Evolutionary conservation across 2,329 filamentous ascomycete genomes (phyloP).

Genomic region (Pseudonectria buxi): DNA sequence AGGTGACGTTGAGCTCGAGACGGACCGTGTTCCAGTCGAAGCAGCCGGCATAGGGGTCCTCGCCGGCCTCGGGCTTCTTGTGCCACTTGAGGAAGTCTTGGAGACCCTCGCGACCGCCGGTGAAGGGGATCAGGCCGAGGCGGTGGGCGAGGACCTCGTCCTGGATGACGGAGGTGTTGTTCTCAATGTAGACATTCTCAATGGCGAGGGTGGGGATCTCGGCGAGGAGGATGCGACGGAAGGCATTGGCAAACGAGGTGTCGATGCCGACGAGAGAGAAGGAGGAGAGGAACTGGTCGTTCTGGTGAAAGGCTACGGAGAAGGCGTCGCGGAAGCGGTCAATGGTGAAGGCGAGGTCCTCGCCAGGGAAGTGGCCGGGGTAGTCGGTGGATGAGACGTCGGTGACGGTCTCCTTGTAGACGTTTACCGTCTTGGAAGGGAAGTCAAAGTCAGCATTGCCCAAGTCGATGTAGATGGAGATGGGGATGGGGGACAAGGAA

Average conservation of each 20-base stretch:
- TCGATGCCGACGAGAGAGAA: constrained; percentile 93
- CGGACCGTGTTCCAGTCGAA: constrained; percentile 84
- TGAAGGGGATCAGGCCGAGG: constrained; percentile 84
- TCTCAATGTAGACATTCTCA: constrained; percentile 85
- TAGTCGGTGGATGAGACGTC: constrained; percentile 87
- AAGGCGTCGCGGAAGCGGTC: constrained; percentile 65
- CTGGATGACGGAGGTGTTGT: constrained; percentile 97
- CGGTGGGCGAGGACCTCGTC: constrained; percentile 92
- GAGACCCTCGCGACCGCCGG: constrained; percentile 69
- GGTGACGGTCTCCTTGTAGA: constrained; percentile 85
- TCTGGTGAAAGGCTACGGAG: constrained; percentile 75
- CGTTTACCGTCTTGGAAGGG: constrained; percentile 62
- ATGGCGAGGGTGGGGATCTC: constrained; percentile 94
- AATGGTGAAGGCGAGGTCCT: constrained; percentile 75
- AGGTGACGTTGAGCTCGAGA: constrained; percentile 69
- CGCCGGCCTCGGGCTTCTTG: constrained; percentile 59
- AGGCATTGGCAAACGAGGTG: constrained; percentile 90
- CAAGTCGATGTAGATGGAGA: not conserved
- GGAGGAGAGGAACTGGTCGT: constrained; percentile 66
- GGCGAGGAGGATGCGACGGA: constrained; percentile 89
- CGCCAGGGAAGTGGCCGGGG: constrained; percentile 82
- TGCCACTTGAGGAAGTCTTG: constrained; percentile 75
- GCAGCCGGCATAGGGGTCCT: constrained; percentile 52
- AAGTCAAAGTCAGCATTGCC: constrained; percentile 6
- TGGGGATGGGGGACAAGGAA: constrained; percentile 7